Conservation (phyloP, 2,329 filamentous ascomycete genomes). For the Alternaria triticimaculans region DNA sequence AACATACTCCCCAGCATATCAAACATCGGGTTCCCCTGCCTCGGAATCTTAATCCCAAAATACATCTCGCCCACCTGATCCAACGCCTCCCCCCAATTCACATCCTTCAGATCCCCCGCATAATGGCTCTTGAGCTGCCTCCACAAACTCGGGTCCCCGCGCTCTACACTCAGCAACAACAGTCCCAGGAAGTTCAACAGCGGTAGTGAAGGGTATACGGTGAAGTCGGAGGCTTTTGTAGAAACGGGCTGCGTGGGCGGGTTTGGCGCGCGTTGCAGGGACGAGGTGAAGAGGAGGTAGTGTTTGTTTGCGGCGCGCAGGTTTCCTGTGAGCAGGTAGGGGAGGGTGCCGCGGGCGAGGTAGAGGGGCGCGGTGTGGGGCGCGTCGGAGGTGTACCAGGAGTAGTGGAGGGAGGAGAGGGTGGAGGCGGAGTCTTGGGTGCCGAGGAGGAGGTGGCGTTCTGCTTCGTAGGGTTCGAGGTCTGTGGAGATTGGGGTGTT, state of each 20-base stretch:
- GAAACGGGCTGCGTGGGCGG: conserved; percentile 84
- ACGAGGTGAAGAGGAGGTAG: conserved; percentile 76
- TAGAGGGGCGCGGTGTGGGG: conserved; percentile 87
- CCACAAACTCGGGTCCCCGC: conserved; percentile 79
- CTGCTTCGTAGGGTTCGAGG: conserved; percentile 90
- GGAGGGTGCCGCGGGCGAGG: conserved; percentile 83
- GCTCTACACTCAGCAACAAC: conserved; percentile 81
- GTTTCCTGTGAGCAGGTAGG: conserved; percentile 90
- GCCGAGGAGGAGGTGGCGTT: conserved; percentile 85
- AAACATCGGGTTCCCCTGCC: conserved; percentile 89
- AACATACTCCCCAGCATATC: conserved; percentile 99
- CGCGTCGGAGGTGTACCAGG: conserved; percentile 91
- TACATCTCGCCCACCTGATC: conserved; percentile 95
- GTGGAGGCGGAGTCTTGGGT: conserved; percentile 86
- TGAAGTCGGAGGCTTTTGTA: conserved; percentile 73
- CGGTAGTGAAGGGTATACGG: conserved; percentile 89
- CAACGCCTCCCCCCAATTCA: conserved; percentile 78
- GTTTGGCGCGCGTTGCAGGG: conserved; percentile 66
- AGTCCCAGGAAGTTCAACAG: conserved; percentile 92
- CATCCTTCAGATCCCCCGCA: conserved; percentile 76
- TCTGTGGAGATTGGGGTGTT: conserved; percentile 61
- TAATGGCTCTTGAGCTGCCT: conserved; percentile 85
- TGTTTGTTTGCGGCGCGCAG: conserved; percentile 85
- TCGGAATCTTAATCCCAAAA: conserved; percentile 87
- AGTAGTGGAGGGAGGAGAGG: conserved; percentile 83